Conservation (phyloP, 106 monocot genomes). For the Cymbidium sinense region DNA sequence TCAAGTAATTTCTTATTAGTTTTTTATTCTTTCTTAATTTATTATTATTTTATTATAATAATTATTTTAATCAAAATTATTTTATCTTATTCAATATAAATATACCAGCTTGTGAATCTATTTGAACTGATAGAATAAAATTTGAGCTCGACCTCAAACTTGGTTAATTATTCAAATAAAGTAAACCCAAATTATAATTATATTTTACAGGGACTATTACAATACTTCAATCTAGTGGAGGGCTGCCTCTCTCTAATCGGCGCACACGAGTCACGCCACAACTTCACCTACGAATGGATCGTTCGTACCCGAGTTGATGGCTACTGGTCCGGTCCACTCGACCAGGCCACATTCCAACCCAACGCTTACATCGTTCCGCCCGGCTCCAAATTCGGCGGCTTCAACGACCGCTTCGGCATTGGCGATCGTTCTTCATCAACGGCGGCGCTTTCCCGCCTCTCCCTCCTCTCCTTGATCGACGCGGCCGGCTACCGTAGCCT, state of each 20-base stretch:
- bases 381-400: constrained; percentile 62
- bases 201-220: constrained; percentile 79
- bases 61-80: too few species aligned
- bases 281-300: constrained; percentile 66
- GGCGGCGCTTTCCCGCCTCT: constrained; percentile 49
- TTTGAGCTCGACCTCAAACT: too few species aligned
- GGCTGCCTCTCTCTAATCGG: constrained; percentile 62
- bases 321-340: constrained; percentile 61
- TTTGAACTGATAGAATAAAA: too few species aligned
- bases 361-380: constrained; percentile 49
- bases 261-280: constrained; percentile 28
- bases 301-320: constrained; percentile 76
- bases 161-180: too few species aligned
- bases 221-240: constrained; percentile 78
- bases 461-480: constrained; percentile 33
- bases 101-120: too few species aligned
- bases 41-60: too few species aligned
- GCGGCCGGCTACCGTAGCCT: constrained; percentile 16
- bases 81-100: too few species aligned
- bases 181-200: too few species aligned
- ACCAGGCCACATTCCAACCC: constrained; percentile 14
- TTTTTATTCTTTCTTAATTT: too few species aligned
- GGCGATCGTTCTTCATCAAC: constrained; percentile 39
- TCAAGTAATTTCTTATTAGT: too few species aligned
- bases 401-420: constrained; percentile 75